A percentile compares a stretch with the other conserved stretches of the same genome.
Evolutionary conservation across 1,284 basidiomycete genomes (phyloP).

Genomic region (Fomitiporia mediterranea): DNA sequence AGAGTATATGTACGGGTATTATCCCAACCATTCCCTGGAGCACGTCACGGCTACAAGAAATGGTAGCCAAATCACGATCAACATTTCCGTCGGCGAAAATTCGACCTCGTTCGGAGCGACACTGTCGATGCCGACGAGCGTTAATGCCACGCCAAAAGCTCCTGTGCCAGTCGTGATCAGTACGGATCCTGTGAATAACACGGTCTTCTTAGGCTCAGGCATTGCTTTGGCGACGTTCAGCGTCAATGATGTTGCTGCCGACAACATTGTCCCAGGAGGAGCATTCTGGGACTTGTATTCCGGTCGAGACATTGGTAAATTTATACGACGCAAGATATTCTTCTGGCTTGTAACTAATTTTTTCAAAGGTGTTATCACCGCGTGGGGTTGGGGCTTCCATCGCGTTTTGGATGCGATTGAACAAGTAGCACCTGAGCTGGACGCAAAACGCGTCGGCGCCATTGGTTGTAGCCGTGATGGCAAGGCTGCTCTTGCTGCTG

Average conservation of each 20-base stretch:
- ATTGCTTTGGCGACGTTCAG: constrained; percentile 24
- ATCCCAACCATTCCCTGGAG: constrained; percentile 24
- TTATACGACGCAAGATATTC: not conserved
- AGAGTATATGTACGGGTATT: constrained; percentile 25
- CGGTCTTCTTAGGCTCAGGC: constrained; percentile 21
- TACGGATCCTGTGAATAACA: constrained; percentile 21
- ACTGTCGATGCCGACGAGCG: constrained; percentile 21
- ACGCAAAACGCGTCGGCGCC: constrained; percentile 20
- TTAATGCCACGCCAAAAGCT: constrained; percentile 7
- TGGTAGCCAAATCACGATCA: constrained; percentile 21
- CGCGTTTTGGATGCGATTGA: constrained; percentile 22
- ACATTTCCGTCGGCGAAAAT: constrained; percentile 17
- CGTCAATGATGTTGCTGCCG: constrained; percentile 22
- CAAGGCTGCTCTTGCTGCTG: constrained; percentile 22
- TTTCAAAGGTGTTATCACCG: constrained; percentile 22
- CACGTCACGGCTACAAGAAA: constrained; percentile 20
- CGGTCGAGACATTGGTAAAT: constrained; percentile 21
- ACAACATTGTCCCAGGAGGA: constrained; percentile 24
- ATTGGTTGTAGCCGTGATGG: constrained; percentile 24
- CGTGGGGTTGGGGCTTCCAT: constrained; percentile 25
- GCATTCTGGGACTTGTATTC: constrained; percentile 27
- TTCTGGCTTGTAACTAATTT: not conserved
- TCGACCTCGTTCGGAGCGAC: constrained; percentile 20
- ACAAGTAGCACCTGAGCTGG: constrained; percentile 22
- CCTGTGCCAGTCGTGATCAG: constrained; percentile 23